A percentile compares a stretch with the other conserved stretches of the same genome.
Conservation (phyloP, 2,329 filamentous ascomycete species). For the Calcarisporium arbuscula region DNA sequence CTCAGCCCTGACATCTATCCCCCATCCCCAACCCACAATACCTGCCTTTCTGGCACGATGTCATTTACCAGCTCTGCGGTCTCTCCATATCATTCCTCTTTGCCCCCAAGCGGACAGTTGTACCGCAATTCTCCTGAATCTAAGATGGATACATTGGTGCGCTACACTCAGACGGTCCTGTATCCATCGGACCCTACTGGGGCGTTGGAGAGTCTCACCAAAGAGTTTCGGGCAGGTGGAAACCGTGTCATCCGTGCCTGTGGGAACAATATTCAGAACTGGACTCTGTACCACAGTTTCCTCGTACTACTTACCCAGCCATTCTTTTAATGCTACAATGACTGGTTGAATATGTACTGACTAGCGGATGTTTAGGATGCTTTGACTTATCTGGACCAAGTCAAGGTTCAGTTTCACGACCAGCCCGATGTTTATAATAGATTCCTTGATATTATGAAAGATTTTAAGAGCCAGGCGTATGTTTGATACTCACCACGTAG, state of each 20-base stretch:
- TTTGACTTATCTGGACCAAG: slow-evolving; percentile 93
- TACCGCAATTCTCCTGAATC: too few species aligned
- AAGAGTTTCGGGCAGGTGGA: slow-evolving; percentile 15
- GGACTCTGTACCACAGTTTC: slow-evolving; percentile 16
- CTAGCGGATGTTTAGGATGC: slow-evolving; percentile 46
- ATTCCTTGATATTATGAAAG: slow-evolving; percentile 98
- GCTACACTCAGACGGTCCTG: too few species aligned
- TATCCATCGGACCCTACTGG: too few species aligned
- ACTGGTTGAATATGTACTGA: slow-evolving; percentile 5
- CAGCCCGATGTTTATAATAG: slow-evolving; percentile 96
- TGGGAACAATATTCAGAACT: slow-evolving; percentile 12
- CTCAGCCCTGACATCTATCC: too few species aligned
- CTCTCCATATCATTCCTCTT: too few species aligned
- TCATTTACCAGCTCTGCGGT: too few species aligned
- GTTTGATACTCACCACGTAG: slow-evolving; percentile 34
- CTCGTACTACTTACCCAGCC: slow-evolving; percentile 15
- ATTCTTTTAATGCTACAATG: slow-evolving; percentile 1
- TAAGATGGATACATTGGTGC: too few species aligned
- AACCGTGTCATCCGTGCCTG: slow-evolving; percentile 15
- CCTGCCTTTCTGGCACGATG: too few species aligned
- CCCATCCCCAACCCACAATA: too few species aligned
- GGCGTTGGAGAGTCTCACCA: slow-evolving; percentile 13
- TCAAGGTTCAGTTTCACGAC: slow-evolving; percentile 96
- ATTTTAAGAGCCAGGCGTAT: slow-evolving; percentile 96
- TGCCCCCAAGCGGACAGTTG: too few species aligned